These are phyloP conservation scores for Vaccinium myrtillus DNA, from an alignment of 148 eudicot genomes.

Conservation along the genomic window DNA sequence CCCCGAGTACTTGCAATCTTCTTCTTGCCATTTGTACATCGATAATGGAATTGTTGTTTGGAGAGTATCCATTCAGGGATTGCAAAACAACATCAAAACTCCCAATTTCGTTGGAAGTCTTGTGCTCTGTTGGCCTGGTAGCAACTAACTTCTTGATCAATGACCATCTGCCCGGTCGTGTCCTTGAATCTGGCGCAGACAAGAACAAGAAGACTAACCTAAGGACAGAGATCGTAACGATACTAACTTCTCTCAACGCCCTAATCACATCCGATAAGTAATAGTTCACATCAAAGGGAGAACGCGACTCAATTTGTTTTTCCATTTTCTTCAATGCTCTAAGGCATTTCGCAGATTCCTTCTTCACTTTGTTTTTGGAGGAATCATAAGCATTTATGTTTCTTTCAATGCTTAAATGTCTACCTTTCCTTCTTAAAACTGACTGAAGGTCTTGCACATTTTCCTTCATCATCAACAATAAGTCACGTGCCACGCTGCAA, in stretches of 20 bases:
- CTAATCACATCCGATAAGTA: conserved; percentile 19
- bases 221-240: conserved; percentile 26
- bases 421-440: conserved; percentile 39
- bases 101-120: conserved; percentile 24
- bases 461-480: conserved; percentile 35
- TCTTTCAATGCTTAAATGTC: conserved; percentile 23
- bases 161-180: conserved; percentile 24
- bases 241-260: conserved; percentile 27
- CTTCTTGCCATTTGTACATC: conserved; percentile 17
- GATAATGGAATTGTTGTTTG: background rate
- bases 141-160: conserved; percentile 30
- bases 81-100: conserved; percentile 25
- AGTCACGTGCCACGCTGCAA: conserved; percentile 38
- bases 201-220: conserved; percentile 21
- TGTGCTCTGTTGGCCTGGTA: background rate
- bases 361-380: conserved; percentile 28
- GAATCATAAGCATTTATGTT: conserved; percentile 27
- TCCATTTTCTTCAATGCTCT: conserved; percentile 31
- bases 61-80: background rate
- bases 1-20: conserved; percentile 30
- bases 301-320: conserved; percentile 10
- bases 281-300: background rate
- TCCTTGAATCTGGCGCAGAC: background rate
- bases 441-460: conserved; percentile 53
- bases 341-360: conserved; percentile 26